Percentiles rank a stretch among this genome's conserved stretches.
Evolutionary conservation across 2,329 filamentous ascomycete species (phyloP).

Genomic region (Xylariales sp.): DNA sequence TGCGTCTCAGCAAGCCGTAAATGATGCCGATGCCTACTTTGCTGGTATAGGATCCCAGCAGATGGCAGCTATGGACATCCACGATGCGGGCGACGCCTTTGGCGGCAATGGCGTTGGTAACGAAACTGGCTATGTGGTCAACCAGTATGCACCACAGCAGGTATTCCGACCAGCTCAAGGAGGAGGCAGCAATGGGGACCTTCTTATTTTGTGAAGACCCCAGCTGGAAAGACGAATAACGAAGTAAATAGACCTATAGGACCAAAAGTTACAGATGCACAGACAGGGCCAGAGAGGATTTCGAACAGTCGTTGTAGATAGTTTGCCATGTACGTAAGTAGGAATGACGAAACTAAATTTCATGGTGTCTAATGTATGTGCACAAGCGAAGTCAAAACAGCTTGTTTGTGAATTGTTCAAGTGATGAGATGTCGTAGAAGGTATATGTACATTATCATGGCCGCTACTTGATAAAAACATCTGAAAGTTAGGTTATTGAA

Average conservation of each 20-base stretch:
- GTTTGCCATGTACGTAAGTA: too few relatives aligned
- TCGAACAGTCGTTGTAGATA: too few relatives aligned
- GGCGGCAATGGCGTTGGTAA: constrained; percentile 55
- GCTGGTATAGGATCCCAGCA: constrained; percentile 69
- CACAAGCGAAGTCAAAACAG: too few relatives aligned
- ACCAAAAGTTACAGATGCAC: neutral
- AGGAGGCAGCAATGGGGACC: constrained; percentile 63
- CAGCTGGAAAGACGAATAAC: neutral
- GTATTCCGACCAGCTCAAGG: constrained; percentile 67
- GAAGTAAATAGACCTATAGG: neutral
- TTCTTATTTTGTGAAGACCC: constrained; percentile 55
- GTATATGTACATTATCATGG: too few relatives aligned
- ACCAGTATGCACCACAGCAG: constrained; percentile 74
- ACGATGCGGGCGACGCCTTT: constrained; percentile 63
- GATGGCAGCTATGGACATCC: constrained; percentile 68
- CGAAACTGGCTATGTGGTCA: constrained; percentile 66
- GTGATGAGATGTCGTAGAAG: too few relatives aligned
- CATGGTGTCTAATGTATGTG: too few relatives aligned
- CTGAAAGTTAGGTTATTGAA: too few relatives aligned
- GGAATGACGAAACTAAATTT: too few relatives aligned
- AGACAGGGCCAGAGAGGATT: too few relatives aligned
- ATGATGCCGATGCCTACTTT: constrained; percentile 87
- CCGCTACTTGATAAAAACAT: too few relatives aligned
- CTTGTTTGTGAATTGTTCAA: too few relatives aligned
- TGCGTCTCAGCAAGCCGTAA: constrained; percentile 67